Evolutionary conservation across 805 yeast species (phyloP).

Genomic region (Suhomyces pyralidae): DNA sequence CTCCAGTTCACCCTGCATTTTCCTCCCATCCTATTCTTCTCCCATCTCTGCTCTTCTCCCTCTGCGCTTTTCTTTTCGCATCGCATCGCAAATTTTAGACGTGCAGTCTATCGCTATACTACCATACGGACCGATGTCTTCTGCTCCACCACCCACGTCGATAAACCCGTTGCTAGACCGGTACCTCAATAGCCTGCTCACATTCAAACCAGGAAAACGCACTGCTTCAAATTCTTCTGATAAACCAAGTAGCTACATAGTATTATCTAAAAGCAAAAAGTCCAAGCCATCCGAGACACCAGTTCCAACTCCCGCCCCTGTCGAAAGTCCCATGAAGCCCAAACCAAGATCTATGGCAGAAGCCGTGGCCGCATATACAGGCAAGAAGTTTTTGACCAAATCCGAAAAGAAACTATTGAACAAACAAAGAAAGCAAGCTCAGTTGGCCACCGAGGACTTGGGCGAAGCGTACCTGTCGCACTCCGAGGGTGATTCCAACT

Average conservation of each 20-base stretch:
- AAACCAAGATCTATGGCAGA: conserved; percentile 53
- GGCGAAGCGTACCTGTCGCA: conserved; percentile 16
- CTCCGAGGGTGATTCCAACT: conserved; percentile 21
- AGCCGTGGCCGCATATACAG: conserved; percentile 57
- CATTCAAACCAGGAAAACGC: conserved; percentile 58
- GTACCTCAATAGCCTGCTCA: conserved; percentile 57
- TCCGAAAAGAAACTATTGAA: conserved; percentile 37
- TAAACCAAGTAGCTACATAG: conserved; percentile 49
- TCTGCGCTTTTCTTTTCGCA: background rate
- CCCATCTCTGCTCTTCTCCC: background rate
- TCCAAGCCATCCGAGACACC: conserved; percentile 1
- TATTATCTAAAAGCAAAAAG: conserved; percentile 22
- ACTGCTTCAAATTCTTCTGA: conserved; percentile 45
- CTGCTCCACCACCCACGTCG: conserved; percentile 2
- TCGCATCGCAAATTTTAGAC: conserved; percentile 3
- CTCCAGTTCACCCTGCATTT: background rate
- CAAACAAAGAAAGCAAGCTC: conserved; percentile 20
- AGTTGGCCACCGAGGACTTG: conserved; percentile 15
- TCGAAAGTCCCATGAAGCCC: conserved; percentile 15
- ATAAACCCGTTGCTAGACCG: conserved; percentile 60
- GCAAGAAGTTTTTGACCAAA: conserved; percentile 50
- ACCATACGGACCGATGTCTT: background rate
- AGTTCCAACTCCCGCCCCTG: background rate
- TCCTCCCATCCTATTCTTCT: background rate
- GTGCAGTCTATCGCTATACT: background rate